Base-by-base conservation (phyloP, 2,329 filamentous ascomycete genomes). In the Purpureocillium lavendulum region DNA sequence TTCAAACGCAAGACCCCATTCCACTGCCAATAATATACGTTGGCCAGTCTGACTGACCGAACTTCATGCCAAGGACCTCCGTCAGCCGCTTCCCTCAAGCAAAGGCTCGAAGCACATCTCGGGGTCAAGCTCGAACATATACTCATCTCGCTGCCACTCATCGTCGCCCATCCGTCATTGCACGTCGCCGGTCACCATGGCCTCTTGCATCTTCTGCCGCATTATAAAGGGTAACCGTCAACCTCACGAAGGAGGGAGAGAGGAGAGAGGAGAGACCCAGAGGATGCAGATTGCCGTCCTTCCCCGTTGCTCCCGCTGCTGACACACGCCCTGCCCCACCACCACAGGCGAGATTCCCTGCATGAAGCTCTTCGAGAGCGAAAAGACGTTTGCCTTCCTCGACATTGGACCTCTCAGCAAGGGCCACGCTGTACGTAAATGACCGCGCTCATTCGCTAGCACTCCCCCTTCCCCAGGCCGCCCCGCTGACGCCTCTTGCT, bases 361-460 rank as follows among this genome's bases (percentile, higher is more conserved):
- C 52, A 83, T 97, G 73, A 98, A 96, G 76, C 81, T 98, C 65
- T 89, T 87, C 59, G 92, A 98, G 68, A 92, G 78, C 54, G 85
- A 94, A 30, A 95, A 90, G 69, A 86, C 90, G 34, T 73, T 95
- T 46, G 92, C 92, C 9, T 98, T 98, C 64, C 83, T 98, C 49
- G 92, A 98, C 62, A 96, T 98, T 65, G 82, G 87, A 49, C 92
- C 92, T 4, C 69, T 97, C 16, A 87, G 82, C 62, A 77, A 77
- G 57, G 92, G 92, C 41, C 92, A 98, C 58, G 86, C 89, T 49
- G 90, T 96, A 72, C 54, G 80, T 63, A 6, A 15, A 14, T 8
- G 9, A 13, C 14, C 16, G 7, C 24, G 14, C 26, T 21, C 24
- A 9, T n/a, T 17, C 28, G n/a, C 35, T 26, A 6, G 21, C 8